Evolutionary conservation across 495 filamentous ascomycete species (phyloP).

Genomic region (Aspergillus cavernicola): DNA sequence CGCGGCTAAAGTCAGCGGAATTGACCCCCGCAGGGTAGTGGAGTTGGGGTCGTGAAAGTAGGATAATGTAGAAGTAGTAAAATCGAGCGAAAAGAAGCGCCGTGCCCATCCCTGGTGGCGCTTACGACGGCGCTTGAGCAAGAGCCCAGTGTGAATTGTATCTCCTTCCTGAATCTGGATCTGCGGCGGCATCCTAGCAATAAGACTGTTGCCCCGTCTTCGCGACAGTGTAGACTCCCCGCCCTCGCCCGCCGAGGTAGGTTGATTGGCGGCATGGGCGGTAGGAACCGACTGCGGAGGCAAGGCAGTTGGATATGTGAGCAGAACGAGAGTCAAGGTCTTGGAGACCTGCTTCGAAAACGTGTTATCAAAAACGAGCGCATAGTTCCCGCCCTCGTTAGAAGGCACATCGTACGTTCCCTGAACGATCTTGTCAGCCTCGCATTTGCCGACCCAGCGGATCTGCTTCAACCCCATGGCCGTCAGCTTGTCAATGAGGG

Average conservation of each 20-base stretch:
- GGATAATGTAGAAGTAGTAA: slow-evolving; percentile 81
- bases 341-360: slow-evolving; percentile 96
- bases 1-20: slow-evolving; percentile 85
- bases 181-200: slow-evolving; percentile 24
- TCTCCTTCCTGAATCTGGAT: slow-evolving; percentile 26
- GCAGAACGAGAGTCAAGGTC: slow-evolving; percentile 86
- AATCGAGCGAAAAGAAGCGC: slow-evolving; percentile 93
- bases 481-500: slow-evolving; percentile 75
- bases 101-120: slow-evolving; percentile 89
- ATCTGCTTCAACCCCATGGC: slow-evolving; percentile 82
- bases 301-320: slow-evolving; percentile 83
- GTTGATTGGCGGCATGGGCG: slow-evolving; percentile 48
- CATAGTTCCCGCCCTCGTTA: slow-evolving; percentile 85
- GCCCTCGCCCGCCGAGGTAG: slow-evolving; percentile 30
- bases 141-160: slow-evolving; percentile 65
- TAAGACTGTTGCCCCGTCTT: slow-evolving; percentile 33
- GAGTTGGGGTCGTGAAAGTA: slow-evolving; percentile 95
- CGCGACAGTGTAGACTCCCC: slow-evolving; percentile 31
- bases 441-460: slow-evolving; percentile 89
- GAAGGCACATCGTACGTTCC: slow-evolving; percentile 76
- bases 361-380: slow-evolving; percentile 96
- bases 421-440: slow-evolving; percentile 92
- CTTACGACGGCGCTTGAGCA: slow-evolving; percentile 88
- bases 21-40: slow-evolving; percentile 82
- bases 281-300: slow-evolving; percentile 76